phyloP scores from a whole-genome alignment of 306 rosid genomes.

The Corylus heterophylla region DNA sequence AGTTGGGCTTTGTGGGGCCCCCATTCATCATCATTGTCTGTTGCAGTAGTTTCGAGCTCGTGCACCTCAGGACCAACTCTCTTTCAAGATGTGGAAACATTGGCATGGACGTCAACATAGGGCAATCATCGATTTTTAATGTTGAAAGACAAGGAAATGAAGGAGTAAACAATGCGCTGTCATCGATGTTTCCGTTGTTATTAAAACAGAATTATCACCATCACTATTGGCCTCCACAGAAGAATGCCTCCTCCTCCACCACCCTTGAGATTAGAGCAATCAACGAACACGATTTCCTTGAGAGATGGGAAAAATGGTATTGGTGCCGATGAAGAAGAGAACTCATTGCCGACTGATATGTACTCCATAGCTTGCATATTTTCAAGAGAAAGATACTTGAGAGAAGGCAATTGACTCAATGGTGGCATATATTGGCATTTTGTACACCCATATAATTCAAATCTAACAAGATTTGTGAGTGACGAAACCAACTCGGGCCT shows the following conservation, averaged over 20 bases:
- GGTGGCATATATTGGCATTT: not conserved
- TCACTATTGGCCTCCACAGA: not conserved
- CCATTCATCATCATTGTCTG: not conserved
- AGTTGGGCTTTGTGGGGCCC: not conserved
- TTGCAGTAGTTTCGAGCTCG: not conserved
- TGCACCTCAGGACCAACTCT: not conserved
- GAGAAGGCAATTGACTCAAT: conserved; percentile 1
- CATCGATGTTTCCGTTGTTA: no score
- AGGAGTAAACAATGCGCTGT: not conserved
- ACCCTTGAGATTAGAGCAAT: conserved; percentile 20
- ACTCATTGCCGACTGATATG: not conserved
- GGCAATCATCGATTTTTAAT: accelerated
- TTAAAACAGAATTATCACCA: no score
- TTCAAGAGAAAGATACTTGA: conserved; percentile 10
- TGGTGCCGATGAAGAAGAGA: not conserved
- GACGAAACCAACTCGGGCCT: not conserved
- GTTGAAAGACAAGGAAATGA: not conserved
- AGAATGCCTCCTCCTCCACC: conserved; percentile 14
- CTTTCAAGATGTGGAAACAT: not conserved
- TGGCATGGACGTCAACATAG: not conserved
- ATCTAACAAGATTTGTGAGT: not conserved
- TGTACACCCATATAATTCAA: not conserved
- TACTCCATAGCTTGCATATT: not conserved
- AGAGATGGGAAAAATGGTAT: conserved; percentile 27
- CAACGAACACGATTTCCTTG: accelerated